Conservation (phyloP, 192 early-diverging fungal species). For the Coemansia sp. region DNA sequence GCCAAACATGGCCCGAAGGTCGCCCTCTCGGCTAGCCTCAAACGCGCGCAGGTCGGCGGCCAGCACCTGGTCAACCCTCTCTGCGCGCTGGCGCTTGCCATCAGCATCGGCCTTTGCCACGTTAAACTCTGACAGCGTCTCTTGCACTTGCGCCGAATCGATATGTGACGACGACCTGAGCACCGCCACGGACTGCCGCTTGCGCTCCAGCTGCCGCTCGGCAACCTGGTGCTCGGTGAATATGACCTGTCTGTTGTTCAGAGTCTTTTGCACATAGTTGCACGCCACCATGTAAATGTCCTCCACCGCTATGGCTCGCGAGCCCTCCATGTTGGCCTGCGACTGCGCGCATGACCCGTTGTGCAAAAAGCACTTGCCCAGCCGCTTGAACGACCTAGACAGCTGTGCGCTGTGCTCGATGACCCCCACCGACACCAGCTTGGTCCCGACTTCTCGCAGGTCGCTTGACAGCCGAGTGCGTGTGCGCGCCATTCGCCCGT, state of each 20-base stretch:
- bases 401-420: slow-evolving; percentile 35
- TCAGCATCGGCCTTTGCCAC: slow-evolving; percentile 47
- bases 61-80: slow-evolving; percentile 47
- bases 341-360: slow-evolving; percentile 27
- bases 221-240: slow-evolving; percentile 52
- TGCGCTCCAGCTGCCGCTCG: slow-evolving; percentile 49
- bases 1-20: slow-evolving; percentile 39
- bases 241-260: slow-evolving; percentile 47
- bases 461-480: slow-evolving; percentile 34
- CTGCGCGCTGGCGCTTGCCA: slow-evolving; percentile 34
- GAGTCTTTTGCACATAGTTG: slow-evolving; percentile 42
- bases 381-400: slow-evolving; percentile 38
- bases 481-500: slow-evolving; percentile 47
- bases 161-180: slow-evolving; percentile 47
- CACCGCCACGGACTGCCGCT: slow-evolving; percentile 50
- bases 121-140: slow-evolving; percentile 46
- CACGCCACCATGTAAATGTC: slow-evolving; percentile 32
- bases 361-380: slow-evolving; percentile 45
- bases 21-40: slow-evolving; percentile 38
- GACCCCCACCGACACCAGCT: slow-evolving; percentile 38
- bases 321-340: slow-evolving; percentile 49
- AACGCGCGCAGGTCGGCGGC: slow-evolving; percentile 41
- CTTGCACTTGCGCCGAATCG: slow-evolving; percentile 40
- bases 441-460: slow-evolving; percentile 34
- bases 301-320: slow-evolving; percentile 40